phyloP scores from a whole-genome alignment of 2,329 filamentous ascomycete species.

The Cryphonectria naterciae region DNA sequence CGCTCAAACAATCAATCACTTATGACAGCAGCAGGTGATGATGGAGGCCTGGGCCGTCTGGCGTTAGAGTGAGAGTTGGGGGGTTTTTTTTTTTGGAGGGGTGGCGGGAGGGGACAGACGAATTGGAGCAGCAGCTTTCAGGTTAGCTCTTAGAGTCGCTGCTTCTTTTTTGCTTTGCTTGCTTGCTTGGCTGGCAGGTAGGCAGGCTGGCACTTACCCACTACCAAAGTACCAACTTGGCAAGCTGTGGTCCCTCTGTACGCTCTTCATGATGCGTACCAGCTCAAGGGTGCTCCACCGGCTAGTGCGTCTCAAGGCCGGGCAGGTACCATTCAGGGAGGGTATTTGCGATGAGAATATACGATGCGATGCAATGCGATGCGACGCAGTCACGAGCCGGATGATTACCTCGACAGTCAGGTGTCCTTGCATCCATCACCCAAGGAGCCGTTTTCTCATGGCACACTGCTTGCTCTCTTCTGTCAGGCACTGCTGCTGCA shows the following conservation, averaged over 20 bases:
- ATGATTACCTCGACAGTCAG: slow-evolving; percentile 1
- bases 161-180: background rate
- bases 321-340: background rate
- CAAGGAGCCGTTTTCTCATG: background rate
- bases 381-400: background rate
- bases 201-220: background rate
- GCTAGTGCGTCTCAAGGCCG: background rate
- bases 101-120: background rate
- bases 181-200: too few species aligned
- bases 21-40: background rate
- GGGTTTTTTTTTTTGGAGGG: background rate
- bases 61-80: background rate
- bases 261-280: background rate
- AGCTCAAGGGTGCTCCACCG: background rate
- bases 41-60: background rate
- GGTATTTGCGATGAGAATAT: background rate
- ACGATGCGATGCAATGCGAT: background rate
- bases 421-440: background rate
- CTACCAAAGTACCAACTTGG: background rate
- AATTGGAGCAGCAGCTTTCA: background rate
- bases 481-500: background rate
- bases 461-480: too few species aligned
- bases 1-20: background rate
- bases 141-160: background rate
- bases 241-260: too few species aligned